Evolutionary conservation across 257 asterid species (phyloP), one percentile per base, ranked within the genome.

Genomic region (Mentha longifolia): DNA sequence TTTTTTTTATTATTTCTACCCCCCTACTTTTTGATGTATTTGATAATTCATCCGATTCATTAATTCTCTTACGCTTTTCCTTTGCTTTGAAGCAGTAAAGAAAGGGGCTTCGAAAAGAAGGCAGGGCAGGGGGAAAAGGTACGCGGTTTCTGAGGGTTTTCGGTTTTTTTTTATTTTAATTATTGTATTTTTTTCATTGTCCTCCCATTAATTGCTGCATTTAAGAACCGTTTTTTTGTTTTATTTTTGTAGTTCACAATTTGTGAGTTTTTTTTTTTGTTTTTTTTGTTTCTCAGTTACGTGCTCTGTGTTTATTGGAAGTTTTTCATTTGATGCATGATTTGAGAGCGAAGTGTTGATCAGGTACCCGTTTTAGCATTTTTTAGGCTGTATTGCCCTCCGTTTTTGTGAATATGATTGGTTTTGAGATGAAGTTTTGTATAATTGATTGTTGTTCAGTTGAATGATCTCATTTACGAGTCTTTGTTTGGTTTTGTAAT

Each of bases 81-180:
- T 77, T 85, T 78, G 71, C 22, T 70, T 68, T 67, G n/a, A 80
- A 78, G 85, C 81, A 62, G 85, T 67, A 54, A 68, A 60, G 68
- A 20, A 64, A 67, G 60, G 50, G 61, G 68, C 71, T 72, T 51
- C 12, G 4, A n/a, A 35, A 57, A 67, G 28, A 42, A 71, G 73
- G 54, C 49, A 33, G n/a, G n/a, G n/a, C n/a, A n/a, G n/a, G n/a
- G 61, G 46, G 46, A 16, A 22, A 66, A 73, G 89, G 85, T 86
- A 83, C 77, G 83, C 85, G 74, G 45, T 30, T 76, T 66, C 50
- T 75, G 25, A 46, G 39, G 50, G 41, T 51, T 25, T 25, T 22
- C 52, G 1, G 20, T 39, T 78, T 73, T 70, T 54, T 70, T n/a
- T n/a, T n/a, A n/a, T 9, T 41, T 41, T 41, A 7, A 41, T 41